Evolutionary conservation across 148 eudicot genomes (phyloP).

Genomic region (Tetragonia tetragonoides): DNA sequence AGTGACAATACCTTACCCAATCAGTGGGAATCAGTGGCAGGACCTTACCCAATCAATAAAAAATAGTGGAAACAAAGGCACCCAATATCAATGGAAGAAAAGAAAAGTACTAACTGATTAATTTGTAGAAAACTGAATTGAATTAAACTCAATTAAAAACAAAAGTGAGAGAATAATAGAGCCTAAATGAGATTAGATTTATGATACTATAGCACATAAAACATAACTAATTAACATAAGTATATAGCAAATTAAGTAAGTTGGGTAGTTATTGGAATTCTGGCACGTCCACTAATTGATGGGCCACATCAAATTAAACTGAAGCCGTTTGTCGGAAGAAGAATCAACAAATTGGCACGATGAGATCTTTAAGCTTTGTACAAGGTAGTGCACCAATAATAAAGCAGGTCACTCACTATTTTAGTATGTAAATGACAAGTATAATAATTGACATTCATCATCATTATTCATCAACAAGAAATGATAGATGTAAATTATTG

Average conservation of each 20-base stretch:
- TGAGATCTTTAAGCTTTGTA: slow-evolving; percentile 2
- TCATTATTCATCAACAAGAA: not conserved
- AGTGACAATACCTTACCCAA: too few species aligned
- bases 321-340: not conserved
- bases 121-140: too few species aligned
- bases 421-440: not conserved
- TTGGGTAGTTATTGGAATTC: not conserved
- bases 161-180: too few species aligned
- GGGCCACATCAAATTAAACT: not conserved
- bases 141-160: too few species aligned
- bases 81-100: too few species aligned
- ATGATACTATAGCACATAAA: too few species aligned
- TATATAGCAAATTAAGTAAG: too few species aligned
- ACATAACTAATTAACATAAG: not conserved
- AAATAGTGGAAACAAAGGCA: too few species aligned
- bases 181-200: too few species aligned
- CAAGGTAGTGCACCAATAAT: not conserved
- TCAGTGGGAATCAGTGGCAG: too few species aligned
- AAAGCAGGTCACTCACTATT: not conserved
- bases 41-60: too few species aligned
- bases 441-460: not conserved
- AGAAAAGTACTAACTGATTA: too few species aligned
- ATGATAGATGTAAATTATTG: not conserved
- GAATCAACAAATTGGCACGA: not conserved
- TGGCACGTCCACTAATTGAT: not conserved